phyloP scores from a whole-genome alignment of 1,139 yeast species.

The Diutina sp. region DNA sequence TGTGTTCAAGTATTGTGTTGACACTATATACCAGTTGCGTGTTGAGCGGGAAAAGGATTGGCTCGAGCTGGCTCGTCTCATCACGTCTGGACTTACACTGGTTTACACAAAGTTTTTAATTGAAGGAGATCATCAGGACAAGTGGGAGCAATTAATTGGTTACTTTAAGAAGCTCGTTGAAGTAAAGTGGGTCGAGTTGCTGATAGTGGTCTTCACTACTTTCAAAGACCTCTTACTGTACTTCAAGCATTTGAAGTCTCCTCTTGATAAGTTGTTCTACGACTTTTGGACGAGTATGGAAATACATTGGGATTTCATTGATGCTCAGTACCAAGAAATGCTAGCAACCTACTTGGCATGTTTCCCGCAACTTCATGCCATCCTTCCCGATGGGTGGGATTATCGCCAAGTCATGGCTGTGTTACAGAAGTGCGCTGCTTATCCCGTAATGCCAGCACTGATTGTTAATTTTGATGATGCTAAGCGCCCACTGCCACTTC shows the following conservation, averaged over 20 bases:
- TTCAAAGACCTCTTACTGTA: conserved; percentile 32
- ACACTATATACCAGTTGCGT: conserved; percentile 7
- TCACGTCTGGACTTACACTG: conserved; percentile 46
- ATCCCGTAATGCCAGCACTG: conserved; percentile 35
- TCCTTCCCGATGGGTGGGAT: conserved; percentile 18
- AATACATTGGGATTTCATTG: conserved; percentile 44
- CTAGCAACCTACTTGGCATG: conserved; percentile 37
- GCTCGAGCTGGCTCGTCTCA: conserved; percentile 42
- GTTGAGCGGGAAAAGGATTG: conserved; percentile 12
- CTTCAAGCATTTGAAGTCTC: conserved; percentile 9
- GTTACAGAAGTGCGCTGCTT: conserved; percentile 49
- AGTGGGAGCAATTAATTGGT: conserved; percentile 40
- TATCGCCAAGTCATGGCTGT: conserved; percentile 26
- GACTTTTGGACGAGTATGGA: conserved; percentile 52
- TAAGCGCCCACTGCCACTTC: conserved; percentile 39
- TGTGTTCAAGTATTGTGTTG: conserved; percentile 38
- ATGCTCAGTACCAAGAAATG: conserved; percentile 44
- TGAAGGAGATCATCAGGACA: conserved; percentile 14
- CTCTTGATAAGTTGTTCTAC: conserved; percentile 22
- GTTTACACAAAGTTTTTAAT: conserved; percentile 33
- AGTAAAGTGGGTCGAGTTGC: conserved; percentile 33
- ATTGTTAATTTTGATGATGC: conserved; percentile 36
- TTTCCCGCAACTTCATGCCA: conserved; percentile 32
- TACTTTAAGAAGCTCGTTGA: conserved; percentile 29
- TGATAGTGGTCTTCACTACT: conserved; percentile 38